phyloP scores from a whole-genome alignment of 164 flowering plant genomes.

The Piper betle region DNA sequence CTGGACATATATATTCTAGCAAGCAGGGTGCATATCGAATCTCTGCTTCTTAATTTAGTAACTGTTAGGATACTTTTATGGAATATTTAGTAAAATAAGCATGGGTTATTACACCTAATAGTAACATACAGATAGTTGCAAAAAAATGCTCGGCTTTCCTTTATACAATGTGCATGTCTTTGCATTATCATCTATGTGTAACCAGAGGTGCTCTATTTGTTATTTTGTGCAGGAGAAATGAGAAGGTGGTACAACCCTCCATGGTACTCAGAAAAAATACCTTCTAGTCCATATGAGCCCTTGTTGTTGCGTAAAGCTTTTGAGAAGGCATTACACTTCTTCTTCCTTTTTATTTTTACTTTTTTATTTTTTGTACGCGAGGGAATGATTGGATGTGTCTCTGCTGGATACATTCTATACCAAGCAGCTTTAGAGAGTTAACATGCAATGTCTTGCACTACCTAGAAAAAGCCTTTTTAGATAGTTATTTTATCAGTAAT shows the following conservation, averaged over 20 bases:
- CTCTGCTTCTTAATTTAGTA: not conserved
- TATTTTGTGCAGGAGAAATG: constrained; percentile 46
- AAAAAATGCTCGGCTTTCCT: not conserved
- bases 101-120: too few species aligned
- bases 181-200: not conserved
- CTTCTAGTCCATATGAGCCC: constrained; percentile 75
- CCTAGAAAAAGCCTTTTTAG: too few species aligned
- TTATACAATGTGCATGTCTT: not conserved
- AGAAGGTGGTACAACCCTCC: constrained; percentile 93
- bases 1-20: constrained; percentile 94
- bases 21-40: constrained; percentile 44
- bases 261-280: constrained; percentile 63
- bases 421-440: too few species aligned
- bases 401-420: too few species aligned
- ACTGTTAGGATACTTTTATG: not conserved
- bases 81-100: too few species aligned
- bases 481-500: too few species aligned
- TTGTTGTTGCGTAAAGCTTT: constrained; percentile 52
- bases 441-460: too few species aligned
- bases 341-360: not conserved
- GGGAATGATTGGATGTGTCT: too few species aligned
- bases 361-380: too few species aligned
- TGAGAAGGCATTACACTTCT: constrained; percentile 50
- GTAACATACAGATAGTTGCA: too few species aligned
- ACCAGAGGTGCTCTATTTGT: not conserved